A percentile compares a stretch with the other conserved stretches of the same genome.
phyloP scores from a whole-genome alignment of 1,284 basidiomycete genomes.

The Erythrobasidium hasegawianum region DNA sequence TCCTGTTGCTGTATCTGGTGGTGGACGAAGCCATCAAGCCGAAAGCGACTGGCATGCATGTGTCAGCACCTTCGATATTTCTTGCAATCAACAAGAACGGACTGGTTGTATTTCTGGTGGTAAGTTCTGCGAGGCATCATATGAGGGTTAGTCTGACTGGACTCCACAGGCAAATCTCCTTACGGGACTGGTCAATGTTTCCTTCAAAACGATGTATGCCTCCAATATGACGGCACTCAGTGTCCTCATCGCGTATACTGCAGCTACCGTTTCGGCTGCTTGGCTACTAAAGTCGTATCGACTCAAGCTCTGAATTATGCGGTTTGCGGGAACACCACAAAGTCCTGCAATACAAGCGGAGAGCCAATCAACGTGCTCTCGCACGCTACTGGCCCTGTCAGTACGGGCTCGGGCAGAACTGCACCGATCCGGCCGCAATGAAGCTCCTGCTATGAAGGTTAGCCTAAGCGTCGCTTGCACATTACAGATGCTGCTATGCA shows the following conservation, averaged over 20 bases:
- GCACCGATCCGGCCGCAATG: too few species aligned
- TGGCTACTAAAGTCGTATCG: slow-evolving; percentile 54
- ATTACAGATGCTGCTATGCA: too few species aligned
- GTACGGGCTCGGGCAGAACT: too few species aligned
- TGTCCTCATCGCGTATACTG: slow-evolving; percentile 64
- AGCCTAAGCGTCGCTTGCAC: too few species aligned
- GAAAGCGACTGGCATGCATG: neutral
- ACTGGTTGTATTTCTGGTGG: slow-evolving; percentile 73
- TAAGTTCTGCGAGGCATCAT: slow-evolving; percentile 52
- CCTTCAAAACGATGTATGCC: slow-evolving; percentile 76
- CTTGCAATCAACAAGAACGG: slow-evolving; percentile 79
- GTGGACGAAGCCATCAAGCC: slow-evolving; percentile 58
- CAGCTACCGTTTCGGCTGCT: slow-evolving; percentile 59
- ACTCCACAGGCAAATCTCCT: slow-evolving; percentile 69
- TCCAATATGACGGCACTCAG: slow-evolving; percentile 59
- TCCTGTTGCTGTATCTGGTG: slow-evolving; percentile 74
- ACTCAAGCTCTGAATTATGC: slow-evolving; percentile 15
- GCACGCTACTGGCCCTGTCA: too few species aligned
- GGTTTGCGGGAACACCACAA: too few species aligned
- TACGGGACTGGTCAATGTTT: slow-evolving; percentile 81
- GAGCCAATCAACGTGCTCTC: too few species aligned
- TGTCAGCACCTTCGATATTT: slow-evolving; percentile 60
- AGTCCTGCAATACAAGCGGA: too few species aligned
- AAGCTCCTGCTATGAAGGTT: too few species aligned
- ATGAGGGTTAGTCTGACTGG: neutral